Evolutionary conservation across 495 filamentous ascomycete genomes (phyloP).

Genomic region (Xylaria flabelliformis): DNA sequence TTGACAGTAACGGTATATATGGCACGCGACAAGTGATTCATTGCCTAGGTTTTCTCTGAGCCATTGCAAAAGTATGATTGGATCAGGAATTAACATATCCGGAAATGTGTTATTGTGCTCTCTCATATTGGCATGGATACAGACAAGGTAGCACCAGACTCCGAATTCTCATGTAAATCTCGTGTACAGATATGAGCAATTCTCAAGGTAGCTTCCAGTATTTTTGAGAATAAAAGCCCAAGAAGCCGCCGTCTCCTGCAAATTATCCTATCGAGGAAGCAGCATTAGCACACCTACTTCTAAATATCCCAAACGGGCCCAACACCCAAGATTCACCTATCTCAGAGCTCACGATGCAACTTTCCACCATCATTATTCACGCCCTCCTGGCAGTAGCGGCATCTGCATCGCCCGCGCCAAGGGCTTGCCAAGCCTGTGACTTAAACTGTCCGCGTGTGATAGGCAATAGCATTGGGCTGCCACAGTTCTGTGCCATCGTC

Average conservation of each 20-base stretch:
- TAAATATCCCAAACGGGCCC: neutral
- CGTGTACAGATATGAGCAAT: neutral
- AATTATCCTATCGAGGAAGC: too few relatives aligned
- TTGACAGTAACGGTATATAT: too few relatives aligned
- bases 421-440: neutral
- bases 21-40: too few relatives aligned
- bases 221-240: neutral
- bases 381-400: neutral
- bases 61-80: neutral
- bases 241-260: neutral
- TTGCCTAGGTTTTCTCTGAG: neutral
- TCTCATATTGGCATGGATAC: neutral
- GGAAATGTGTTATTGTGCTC: neutral
- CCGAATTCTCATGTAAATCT: neutral
- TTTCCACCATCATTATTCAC: neutral
- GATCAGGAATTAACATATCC: slow-evolving; percentile 2
- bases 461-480: slow-evolving; percentile 12
- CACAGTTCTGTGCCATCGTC: slow-evolving; percentile 20
- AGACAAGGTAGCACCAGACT: neutral
- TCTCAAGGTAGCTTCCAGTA: neutral
- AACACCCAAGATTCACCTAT: neutral
- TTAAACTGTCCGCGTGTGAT: slow-evolving; percentile 4
- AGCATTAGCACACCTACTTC: neutral
- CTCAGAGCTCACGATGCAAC: neutral
- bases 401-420: neutral